Base-by-base conservation (phyloP, 176 grass and related monocot genomes). In the Carex kokanica region DNA sequence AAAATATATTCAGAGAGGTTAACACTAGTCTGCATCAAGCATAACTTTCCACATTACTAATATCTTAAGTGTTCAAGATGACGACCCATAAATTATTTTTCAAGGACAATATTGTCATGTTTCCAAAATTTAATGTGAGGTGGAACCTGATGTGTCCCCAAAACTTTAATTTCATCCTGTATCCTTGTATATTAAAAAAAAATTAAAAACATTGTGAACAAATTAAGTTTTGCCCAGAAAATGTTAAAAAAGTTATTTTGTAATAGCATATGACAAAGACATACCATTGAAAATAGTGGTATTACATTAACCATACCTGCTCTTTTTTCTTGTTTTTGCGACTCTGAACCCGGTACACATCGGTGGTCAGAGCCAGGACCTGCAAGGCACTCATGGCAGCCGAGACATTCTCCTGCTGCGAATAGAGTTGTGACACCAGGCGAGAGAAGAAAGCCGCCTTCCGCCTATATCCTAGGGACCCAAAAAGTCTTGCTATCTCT, bases 381-480 rank as follows among this genome's bases (percentile, higher is more conserved):
- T 99, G 96, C 93, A 95, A 93, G 80, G 96, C 93, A 86, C 96
- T 99, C 78, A 95, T 91, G 80, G 96, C 96, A 81, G 96, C 96
- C 58, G 86, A 93, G 57, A 85, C 75, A 77, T 91, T 95, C 84
- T 99, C 96, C 87, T 99, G 96, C 86, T 95, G 96, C 82, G 94
- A 89, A 82, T 99, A 99, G 64, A 99, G 86, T 67, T 95, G 96
- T 62, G 96, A 93, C 88, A 99, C 96, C 87, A 93, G 96, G 83
- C 96, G 94, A 72, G 96, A 99, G 84, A 99, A 99, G 85, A 99
- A 99, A 52, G 96, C 96, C 2, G 96, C 96, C 72, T 99, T 99
- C 64, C 96, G 91, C 54, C 87, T 89, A 89, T 99, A 99, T 17
- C 96, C 96, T 81, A 99, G 88, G 78, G 91, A 83, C 67, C 93